Evolutionary conservation across 2,329 filamentous ascomycete genomes (phyloP), one percentile per base, ranked within the genome.

Genomic region (Aspergillus novofumigatus): DNA sequence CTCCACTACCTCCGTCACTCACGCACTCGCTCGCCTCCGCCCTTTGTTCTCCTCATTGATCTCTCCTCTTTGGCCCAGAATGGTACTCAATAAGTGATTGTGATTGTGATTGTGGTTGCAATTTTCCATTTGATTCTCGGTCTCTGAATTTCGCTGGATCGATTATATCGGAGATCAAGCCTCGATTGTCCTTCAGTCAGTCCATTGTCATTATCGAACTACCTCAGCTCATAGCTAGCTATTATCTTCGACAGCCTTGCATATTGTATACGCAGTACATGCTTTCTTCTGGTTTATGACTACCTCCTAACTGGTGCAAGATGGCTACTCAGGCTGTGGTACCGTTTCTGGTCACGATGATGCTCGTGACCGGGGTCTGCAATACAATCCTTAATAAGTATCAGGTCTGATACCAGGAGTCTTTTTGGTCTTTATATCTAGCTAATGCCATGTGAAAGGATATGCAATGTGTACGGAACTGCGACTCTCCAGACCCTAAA

Each of bases 341-440:
- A 59, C 92, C 92, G 41, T 83, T 97, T 70, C 82, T 97, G 62
- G 91, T 97, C 75, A 88, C 83, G 67, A 95, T 97, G 91, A 97
- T 97, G 93, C 82, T 97, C 71, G 78, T 96, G 71, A 97, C 93
- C 25, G 93, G 93, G 61, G 92, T 96, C 60, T 96, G 92, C 82
- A 99, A 99, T 75, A 99, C 94, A 1, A 85, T 99, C 60, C 82
- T 99, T 69, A 97, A 93, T 66, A 99, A 99, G 73, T 97, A 92
- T 70, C 93, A 97, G 80, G 92, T 92, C 75, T 59, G 79, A 71
- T 35, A 23, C 32, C 26, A 21, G 23, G 4, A 17, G 35, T 45
- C 28, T 28, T 42, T n/a, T 26, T 26, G 9, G n/a, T 32, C 25
- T 28, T 42, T n/a, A n/a, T 38, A 14, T 45, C 42, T 20, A 29